These are phyloP conservation scores for Corrigiola litoralis DNA, from an alignment of 179 eudicot genomes.

Conservation along the genomic window DNA sequence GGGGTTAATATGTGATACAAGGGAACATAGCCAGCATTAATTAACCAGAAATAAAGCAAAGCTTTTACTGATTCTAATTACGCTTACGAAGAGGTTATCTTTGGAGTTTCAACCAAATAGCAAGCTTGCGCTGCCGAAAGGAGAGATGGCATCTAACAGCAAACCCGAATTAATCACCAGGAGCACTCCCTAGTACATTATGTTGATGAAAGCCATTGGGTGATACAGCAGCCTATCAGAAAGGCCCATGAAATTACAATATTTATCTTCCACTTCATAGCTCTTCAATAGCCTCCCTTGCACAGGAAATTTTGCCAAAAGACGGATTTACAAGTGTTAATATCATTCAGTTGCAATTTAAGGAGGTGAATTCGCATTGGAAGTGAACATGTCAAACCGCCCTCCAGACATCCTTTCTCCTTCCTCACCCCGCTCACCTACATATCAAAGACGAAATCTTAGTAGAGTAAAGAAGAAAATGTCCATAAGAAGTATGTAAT, in stretches of 20 bases:
- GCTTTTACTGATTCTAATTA: too few relatives aligned
- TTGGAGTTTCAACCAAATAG: too few relatives aligned
- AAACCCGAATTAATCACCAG: background rate
- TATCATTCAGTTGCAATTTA: background rate
- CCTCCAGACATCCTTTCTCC: conserved; percentile 94
- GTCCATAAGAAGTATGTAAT: background rate
- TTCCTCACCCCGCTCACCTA: conserved; percentile 75
- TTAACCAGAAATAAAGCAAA: too few relatives aligned
- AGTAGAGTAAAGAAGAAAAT: background rate
- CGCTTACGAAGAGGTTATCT: too few relatives aligned
- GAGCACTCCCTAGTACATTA: background rate
- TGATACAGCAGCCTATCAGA: background rate
- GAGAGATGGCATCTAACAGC: too few relatives aligned
- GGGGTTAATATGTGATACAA: too few relatives aligned
- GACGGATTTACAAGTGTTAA: background rate
- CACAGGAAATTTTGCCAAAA: background rate
- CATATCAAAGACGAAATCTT: background rate
- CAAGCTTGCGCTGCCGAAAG: too few relatives aligned
- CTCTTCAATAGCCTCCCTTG: background rate
- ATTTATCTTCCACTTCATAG: background rate
- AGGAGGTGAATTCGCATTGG: background rate
- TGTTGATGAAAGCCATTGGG: background rate
- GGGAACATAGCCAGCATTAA: too few relatives aligned
- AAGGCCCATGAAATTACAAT: background rate
- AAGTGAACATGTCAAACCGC: conserved; percentile 38